Evolutionary conservation across 441 rosid species (phyloP), one percentile per base, ranked within the genome.

Genomic region (Brassica balearica): DNA sequence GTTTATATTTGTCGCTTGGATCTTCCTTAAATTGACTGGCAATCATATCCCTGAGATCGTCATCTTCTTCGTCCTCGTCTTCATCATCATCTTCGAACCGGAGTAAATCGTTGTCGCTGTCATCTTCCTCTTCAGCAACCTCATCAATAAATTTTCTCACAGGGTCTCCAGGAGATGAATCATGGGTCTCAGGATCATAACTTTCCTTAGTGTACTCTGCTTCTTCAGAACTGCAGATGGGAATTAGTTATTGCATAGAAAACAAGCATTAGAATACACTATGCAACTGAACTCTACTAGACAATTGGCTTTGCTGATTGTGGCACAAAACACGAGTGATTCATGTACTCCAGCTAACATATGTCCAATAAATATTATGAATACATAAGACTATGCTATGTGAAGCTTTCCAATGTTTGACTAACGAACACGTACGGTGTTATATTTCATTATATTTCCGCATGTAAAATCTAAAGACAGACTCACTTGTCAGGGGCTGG

Each of bases 41-140:
- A 76, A 92, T 91, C 84, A 91, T 87, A 84, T 92, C 93, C 83
- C 83, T 83, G 74, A 92, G 88, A 70, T 92, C 96, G 69, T 92
- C 91, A 68, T 75, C 80, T 41, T 88, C 94, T 77, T 91, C 98
- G 60, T 91, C 92, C 63, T 92, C 97, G 7, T 92, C 93, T 70
- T 93, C 94, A 17, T 93, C 96, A 48, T 87, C 85, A 70, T 93
- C 96, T 78, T 84, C 83, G 60, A 91, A 88, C 36, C 86, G 89
- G 61, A 80, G 80, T 69, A 85, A 85, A 73, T 94, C 97, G 80
- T 90, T 88, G 80, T 96, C 99, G 68, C 97, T 94, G 83, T 94
- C 95, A 87, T 91, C 97, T 84, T 92, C 97, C 83, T 92, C 99
- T 82, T 88, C 97, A 67, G 97, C 97, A 82, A 88, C 96, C 67